Evolutionary conservation across 2,329 filamentous ascomycete genomes (phyloP).

Genomic region (Penicillium janthinellum): DNA sequence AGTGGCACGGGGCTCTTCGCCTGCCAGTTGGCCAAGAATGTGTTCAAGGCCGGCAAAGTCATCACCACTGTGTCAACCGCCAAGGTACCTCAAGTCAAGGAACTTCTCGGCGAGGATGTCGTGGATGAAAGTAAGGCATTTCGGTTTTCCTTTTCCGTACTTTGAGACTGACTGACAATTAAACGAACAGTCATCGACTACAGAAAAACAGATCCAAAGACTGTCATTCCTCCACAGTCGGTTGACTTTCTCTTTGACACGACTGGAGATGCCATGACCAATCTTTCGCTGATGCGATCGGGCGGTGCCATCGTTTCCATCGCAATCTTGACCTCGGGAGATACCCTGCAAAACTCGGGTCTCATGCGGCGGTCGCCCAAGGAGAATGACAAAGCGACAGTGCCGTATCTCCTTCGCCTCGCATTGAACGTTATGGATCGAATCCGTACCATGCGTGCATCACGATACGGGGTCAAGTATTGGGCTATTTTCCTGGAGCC

Average conservation of each 20-base stretch:
- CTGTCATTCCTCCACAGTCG: conserved; percentile 43
- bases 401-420: conserved; percentile 30
- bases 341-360: conserved; percentile 33
- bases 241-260: conserved; percentile 57
- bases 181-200: conserved; percentile 51
- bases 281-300: conserved; percentile 47
- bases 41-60: conserved; percentile 53
- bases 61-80: conserved; percentile 56
- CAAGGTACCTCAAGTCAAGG: conserved; percentile 52
- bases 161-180: not conserved
- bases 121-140: conserved; percentile 45
- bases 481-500: conserved; percentile 48
- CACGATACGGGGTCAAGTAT: conserved; percentile 49
- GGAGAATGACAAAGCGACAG: conserved; percentile 11
- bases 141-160: not conserved
- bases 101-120: conserved; percentile 45
- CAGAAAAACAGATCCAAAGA: conserved; percentile 43
- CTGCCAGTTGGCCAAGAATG: conserved; percentile 54
- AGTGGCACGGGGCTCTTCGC: conserved; percentile 51
- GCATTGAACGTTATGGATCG: conserved; percentile 38
- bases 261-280: conserved; percentile 42
- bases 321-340: conserved; percentile 37
- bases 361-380: conserved; percentile 24
- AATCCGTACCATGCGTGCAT: conserved; percentile 46
- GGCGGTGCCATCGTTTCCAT: conserved; percentile 40